Base-by-base conservation (phyloP, 345 rosid genomes). In the Excoecaria agallocha region DNA sequence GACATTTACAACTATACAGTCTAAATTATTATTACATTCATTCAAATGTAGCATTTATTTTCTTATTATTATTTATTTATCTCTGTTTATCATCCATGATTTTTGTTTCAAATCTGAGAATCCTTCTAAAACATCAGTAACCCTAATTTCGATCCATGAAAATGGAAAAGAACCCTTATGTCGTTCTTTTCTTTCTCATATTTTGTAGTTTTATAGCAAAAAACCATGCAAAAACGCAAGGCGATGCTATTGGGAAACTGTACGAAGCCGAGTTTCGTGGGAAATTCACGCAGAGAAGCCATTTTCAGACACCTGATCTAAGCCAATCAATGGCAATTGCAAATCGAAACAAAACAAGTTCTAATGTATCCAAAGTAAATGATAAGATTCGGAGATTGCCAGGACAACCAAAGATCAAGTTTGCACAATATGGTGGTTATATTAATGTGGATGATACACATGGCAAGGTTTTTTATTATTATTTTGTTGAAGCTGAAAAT, bases 341-440 rank as follows among this genome's bases (percentile, higher is more conserved):
- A 15, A 55, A 9, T 55, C 8, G 6, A 55, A 6, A n/a, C 20
- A 43, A 43, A 7, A 16, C 59, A 55, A 55, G 6, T n/a, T 16
- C 48, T 6, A 43, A 43, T 43, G 0, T 43, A 6, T 10, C 70
- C 48, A 87, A 87, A 58, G 86, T 90, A 73, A 78, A 69, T 5
- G 96, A 93, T 46, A 78, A 73, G 25, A 91, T 93, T 50, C 6
- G 9, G 45, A 86, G 62, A 50, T 68, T 93, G 80, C 96, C 96
- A 0, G 90, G 94, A 17, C 93, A 89, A 22, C 91, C 96, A 9
- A 65, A 6, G 0, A 89, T 88, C 11, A 68, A 60, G 12, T 89
- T 91, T 57, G 45, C 82, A 25, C 98, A 93, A 68, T 91, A 82
- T 64, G 89, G 91, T 0, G 94, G 96, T 0, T 93, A 91, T 72